Conservation (phyloP, 371 early-diverging fungal genomes). For the Conidiobolus incongruus region DNA sequence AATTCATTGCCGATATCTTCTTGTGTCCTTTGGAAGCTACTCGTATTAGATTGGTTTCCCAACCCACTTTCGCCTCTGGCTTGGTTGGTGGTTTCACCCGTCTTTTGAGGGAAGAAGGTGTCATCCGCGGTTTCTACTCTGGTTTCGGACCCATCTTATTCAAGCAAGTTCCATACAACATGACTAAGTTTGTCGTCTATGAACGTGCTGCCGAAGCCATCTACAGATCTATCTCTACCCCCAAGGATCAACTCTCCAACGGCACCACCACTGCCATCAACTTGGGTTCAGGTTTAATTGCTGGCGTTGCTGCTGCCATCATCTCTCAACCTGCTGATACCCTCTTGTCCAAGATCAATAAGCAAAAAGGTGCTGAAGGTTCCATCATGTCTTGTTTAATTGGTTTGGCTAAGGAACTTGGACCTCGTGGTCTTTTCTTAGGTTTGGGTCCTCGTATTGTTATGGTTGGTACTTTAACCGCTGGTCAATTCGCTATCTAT, state of each 20-base stretch:
- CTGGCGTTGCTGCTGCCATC: constrained; percentile 79
- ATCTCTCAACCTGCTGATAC: constrained; percentile 94
- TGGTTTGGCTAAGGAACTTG: constrained; percentile 26
- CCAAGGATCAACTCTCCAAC: constrained; percentile 25
- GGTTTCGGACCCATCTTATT: constrained; percentile 52
- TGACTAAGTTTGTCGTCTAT: constrained; percentile 85
- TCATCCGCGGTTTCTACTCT: constrained; percentile 44
- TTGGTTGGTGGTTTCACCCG: constrained; percentile 30
- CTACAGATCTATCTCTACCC: constrained; percentile 15
- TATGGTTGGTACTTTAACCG: constrained; percentile 51
- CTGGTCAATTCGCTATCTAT: constrained; percentile 35
- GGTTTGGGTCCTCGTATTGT: constrained; percentile 47
- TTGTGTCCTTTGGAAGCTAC: constrained; percentile 63
- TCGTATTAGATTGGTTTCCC: constrained; percentile 54
- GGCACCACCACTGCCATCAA: constrained; percentile 39
- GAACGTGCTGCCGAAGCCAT: constrained; percentile 42
- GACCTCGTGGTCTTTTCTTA: constrained; percentile 29
- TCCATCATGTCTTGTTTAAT: constrained; percentile 26
- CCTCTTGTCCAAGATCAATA: constrained; percentile 73
- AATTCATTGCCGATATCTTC: constrained; percentile 81
- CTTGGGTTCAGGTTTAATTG: constrained; percentile 71
- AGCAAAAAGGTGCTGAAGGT: constrained; percentile 22
- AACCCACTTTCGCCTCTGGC: constrained; percentile 41
- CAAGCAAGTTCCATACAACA: constrained; percentile 74
- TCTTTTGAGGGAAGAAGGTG: constrained; percentile 42